Base-by-base conservation (phyloP, 306 rosid species). In the Sicyos baderoa region DNA sequence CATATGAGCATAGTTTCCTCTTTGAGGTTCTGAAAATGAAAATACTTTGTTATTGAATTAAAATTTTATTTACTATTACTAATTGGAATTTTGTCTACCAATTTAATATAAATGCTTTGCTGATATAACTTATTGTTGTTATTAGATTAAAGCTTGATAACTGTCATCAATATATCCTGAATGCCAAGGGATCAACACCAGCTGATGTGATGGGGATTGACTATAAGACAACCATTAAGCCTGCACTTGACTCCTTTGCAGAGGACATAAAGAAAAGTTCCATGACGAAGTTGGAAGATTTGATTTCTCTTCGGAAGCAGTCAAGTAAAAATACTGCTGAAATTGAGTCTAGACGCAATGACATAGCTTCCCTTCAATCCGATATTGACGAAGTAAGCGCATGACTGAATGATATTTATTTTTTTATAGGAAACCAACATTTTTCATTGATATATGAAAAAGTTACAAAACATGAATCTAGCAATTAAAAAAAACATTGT, bases 121-220 rank as follows among this genome's bases (percentile, higher is more conserved):
- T 70, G n/a, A 51, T 73, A 32, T 18, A 25, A 65, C 17, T 59
- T 55, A 62, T 40, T 61, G 6, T 18, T 81, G 57, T 49, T 81
- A 72, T 35, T 77, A 90, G 99, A 89, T 81, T 90, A 81, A 93
- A 93, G 82, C 76, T 88, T 53, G 87, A 81, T 48, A 80, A 76
- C 40, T 83, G 71, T 6, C 72, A 86, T 86, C 96, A 89, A 64
- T 93, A 87, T 80, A 69, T 55, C 25, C 62, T 93, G 81, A 84
- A 93, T 80, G 51, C 90, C 59, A 77, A 85, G 69, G 97, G 99
- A 63, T 82, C 85, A 32, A 83, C 91, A 9, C 85, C 87, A 23
- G 74, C 88, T 62, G 95, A 88, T 85, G 82, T 93, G 61, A 85
- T 88, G 95, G 96, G 99, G 42, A 65, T 86, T 72, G 88, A 90